Evolutionary conservation across 2,329 filamentous ascomycete genomes (phyloP).

Genomic region (Trichophyton simii): DNA sequence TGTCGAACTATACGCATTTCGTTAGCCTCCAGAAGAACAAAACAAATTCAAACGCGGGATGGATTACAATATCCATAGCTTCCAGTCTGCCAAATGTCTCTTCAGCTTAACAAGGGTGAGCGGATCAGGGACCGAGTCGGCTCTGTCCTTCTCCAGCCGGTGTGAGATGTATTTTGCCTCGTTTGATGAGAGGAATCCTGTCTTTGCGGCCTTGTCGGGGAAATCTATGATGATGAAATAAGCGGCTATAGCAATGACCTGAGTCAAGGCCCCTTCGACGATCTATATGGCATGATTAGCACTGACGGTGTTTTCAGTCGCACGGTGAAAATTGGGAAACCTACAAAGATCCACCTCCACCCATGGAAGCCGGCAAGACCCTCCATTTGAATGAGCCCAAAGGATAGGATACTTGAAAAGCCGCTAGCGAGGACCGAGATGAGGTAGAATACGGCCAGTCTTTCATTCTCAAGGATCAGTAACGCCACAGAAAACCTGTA

Average conservation of each 20-base stretch:
- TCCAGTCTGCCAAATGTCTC: conserved; percentile 38
- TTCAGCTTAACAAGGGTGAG: conserved; percentile 42
- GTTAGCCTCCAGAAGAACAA: neutral
- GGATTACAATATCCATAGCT: conserved; percentile 46
- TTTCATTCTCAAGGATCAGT: neutral
- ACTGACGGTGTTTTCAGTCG: neutral
- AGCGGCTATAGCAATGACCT: conserved; percentile 36
- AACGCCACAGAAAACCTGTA: neutral
- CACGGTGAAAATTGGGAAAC: neutral
- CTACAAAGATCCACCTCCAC: conserved; percentile 25
- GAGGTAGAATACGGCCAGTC: conserved; percentile 10
- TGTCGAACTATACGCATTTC: conserved; percentile 5
- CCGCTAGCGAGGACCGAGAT: conserved; percentile 8
- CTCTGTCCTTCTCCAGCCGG: conserved; percentile 45
- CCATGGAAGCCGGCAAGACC: conserved; percentile 22
- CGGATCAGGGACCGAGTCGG: conserved; percentile 36
- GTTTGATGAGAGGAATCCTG: conserved; percentile 38
- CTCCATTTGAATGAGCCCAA: conserved; percentile 22
- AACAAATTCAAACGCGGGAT: conserved; percentile 12
- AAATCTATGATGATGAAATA: conserved; percentile 54
- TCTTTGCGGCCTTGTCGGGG: conserved; percentile 43
- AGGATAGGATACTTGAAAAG: conserved; percentile 24
- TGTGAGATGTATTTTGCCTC: conserved; percentile 33
- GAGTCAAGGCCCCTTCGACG: conserved; percentile 40
- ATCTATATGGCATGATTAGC: conserved; percentile 17